phyloP scores from a whole-genome alignment of 805 yeast species.

The Candida awuae region DNA sequence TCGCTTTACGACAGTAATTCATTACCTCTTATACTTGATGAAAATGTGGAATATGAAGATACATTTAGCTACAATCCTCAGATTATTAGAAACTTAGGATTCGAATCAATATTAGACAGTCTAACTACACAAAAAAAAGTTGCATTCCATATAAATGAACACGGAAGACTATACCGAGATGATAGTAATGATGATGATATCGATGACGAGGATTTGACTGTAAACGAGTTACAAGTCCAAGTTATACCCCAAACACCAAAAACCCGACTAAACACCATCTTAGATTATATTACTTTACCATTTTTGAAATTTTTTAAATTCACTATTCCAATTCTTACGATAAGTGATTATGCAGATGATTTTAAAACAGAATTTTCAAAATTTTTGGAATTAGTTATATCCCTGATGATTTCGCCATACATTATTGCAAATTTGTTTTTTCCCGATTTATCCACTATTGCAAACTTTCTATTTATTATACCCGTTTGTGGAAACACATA shows the following conservation, averaged over 20 bases:
- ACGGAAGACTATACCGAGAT: constrained; percentile 8
- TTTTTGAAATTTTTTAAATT: constrained; percentile 15
- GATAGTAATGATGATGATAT: neutral
- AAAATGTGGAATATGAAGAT: constrained; percentile 23
- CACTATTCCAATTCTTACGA: constrained; percentile 21
- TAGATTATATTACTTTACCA: constrained; percentile 16
- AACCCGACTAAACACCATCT: constrained; percentile 5
- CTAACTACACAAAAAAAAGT: constrained; percentile 19
- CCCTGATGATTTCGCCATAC: constrained; percentile 18
- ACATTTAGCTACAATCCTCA: constrained; percentile 25
- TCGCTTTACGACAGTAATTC: constrained; percentile 22
- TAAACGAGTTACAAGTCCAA: constrained; percentile 7
- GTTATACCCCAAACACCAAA: constrained; percentile 4
- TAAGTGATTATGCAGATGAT: constrained; percentile 16
- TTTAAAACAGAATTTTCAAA: constrained; percentile 17
- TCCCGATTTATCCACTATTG: constrained; percentile 2
- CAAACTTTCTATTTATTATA: neutral
- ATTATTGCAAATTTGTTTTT: constrained; percentile 18
- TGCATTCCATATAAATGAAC: constrained; percentile 10
- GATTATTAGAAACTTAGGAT: constrained; percentile 22
- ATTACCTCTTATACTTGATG: constrained; percentile 15
- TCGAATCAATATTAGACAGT: constrained; percentile 21
- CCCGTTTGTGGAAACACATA: constrained; percentile 13
- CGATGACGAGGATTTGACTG: neutral
- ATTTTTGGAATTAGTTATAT: constrained; percentile 15